Evolutionary conservation across 2,329 filamentous ascomycete species (phyloP).

Genomic region (Blastomyces gilchristii): DNA sequence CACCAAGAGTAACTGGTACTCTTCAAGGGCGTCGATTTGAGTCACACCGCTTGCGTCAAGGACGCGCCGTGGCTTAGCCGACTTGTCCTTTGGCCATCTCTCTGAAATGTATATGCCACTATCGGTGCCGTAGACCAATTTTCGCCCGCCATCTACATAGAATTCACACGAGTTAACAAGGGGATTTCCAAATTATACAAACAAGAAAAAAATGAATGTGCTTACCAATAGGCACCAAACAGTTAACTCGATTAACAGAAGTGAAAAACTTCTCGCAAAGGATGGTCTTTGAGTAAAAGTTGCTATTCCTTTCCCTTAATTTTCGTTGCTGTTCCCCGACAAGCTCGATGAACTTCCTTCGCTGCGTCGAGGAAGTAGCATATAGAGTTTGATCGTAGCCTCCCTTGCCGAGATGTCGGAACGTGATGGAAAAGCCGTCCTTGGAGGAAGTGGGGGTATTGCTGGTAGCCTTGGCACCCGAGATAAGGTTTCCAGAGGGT

Average conservation of each 20-base stretch:
- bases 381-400: slow-evolving; percentile 89
- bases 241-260: slow-evolving; percentile 80
- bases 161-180: background rate
- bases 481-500: slow-evolving; percentile 65
- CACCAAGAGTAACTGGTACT: slow-evolving; percentile 84
- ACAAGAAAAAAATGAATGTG: slow-evolving; percentile 11
- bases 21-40: slow-evolving; percentile 90
- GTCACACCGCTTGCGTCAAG: slow-evolving; percentile 81
- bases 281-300: slow-evolving; percentile 58
- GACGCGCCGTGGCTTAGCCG: slow-evolving; percentile 64
- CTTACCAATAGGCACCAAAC: slow-evolving; percentile 81
- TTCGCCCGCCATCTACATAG: slow-evolving; percentile 71
- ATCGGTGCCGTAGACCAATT: slow-evolving; percentile 89
- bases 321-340: slow-evolving; percentile 86
- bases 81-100: slow-evolving; percentile 72
- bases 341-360: slow-evolving; percentile 94
- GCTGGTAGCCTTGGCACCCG: slow-evolving; percentile 45
- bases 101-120: slow-evolving; percentile 88
- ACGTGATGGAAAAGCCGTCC: slow-evolving; percentile 89
- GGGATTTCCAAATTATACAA: background rate
- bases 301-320: slow-evolving; percentile 60
- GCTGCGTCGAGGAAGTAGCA: slow-evolving; percentile 71
- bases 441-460: slow-evolving; percentile 43
- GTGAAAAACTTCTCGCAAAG: slow-evolving; percentile 85
- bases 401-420: slow-evolving; percentile 88